These are phyloP conservation scores for Scutellaria barbata DNA, from an alignment of 257 asterid species.

Conservation along the genomic window DNA sequence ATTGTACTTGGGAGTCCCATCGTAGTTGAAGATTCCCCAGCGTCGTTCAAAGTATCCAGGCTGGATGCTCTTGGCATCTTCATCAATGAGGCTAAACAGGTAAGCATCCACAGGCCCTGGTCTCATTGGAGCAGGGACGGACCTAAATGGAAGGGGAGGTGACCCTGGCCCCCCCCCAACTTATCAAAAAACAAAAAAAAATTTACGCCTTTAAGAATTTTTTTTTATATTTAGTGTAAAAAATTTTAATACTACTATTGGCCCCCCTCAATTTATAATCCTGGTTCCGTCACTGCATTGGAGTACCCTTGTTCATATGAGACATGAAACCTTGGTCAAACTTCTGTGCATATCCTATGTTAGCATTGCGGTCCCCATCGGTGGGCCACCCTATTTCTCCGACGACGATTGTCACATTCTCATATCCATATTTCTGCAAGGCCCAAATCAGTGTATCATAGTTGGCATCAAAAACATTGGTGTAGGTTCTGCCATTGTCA, in stretches of 20 bases:
- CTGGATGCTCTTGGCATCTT: constrained; percentile 76
- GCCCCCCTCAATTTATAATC: too few species aligned
- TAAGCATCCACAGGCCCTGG: constrained; percentile 74
- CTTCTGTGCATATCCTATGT: constrained; percentile 52
- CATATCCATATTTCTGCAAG: constrained; percentile 59
- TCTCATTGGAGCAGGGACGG: too few species aligned
- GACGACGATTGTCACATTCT: constrained; percentile 57
- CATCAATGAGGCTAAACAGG: constrained; percentile 71
- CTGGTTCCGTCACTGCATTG: too few species aligned
- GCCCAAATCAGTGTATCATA: constrained; percentile 75
- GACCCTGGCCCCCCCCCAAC: too few species aligned
- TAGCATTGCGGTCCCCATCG: constrained; percentile 65
- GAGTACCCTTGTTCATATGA: constrained; percentile 63
- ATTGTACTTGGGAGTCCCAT: constrained; percentile 71
- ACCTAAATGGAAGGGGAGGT: too few species aligned
- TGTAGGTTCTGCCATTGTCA: constrained; percentile 63
- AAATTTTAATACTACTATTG: too few species aligned
- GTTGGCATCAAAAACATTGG: constrained; percentile 73
- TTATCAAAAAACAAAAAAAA: too few species aligned
- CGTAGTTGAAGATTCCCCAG: constrained; percentile 79
- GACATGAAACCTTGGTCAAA: constrained; percentile 76
- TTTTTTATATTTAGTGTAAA: too few species aligned
- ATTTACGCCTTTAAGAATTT: too few species aligned
- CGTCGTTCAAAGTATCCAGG: constrained; percentile 84
- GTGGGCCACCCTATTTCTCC: constrained; percentile 94